phyloP scores from a whole-genome alignment of 202 grass and related monocot species.

The Zoysia matrella region DNA sequence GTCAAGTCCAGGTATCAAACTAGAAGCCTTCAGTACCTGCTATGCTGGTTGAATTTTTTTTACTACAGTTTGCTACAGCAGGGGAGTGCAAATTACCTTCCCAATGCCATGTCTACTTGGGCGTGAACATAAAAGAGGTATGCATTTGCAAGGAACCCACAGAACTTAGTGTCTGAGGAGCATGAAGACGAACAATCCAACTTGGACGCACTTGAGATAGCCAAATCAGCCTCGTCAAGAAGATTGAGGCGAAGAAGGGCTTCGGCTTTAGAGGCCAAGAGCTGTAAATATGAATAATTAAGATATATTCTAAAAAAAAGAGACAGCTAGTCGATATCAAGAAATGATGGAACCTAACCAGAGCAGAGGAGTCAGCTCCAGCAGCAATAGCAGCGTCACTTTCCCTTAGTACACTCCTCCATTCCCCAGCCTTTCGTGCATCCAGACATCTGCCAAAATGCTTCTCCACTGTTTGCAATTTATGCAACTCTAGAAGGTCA shows the following conservation, averaged over 20 bases:
- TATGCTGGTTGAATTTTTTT: neutral
- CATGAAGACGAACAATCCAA: slow-evolving; percentile 72
- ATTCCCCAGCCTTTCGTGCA: slow-evolving; percentile 75
- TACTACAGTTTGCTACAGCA: slow-evolving; percentile 7
- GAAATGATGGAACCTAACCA: slow-evolving; percentile 44
- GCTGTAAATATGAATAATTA: slow-evolving; percentile 49
- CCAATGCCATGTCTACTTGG: slow-evolving; percentile 84
- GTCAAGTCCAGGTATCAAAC: slow-evolving; percentile 28
- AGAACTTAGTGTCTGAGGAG: slow-evolving; percentile 66
- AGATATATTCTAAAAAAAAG: slow-evolving; percentile 1
- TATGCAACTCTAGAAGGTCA: slow-evolving; percentile 76
- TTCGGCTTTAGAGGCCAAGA: slow-evolving; percentile 82
- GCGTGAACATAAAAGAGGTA: slow-evolving; percentile 78
- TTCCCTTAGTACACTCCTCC: slow-evolving; percentile 77
- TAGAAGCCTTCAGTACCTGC: slow-evolving; percentile 22
- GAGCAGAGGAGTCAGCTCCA: slow-evolving; percentile 84
- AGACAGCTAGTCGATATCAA: neutral
- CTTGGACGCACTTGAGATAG: slow-evolving; percentile 77
- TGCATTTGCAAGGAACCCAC: slow-evolving; percentile 69
- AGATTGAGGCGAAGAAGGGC: slow-evolving; percentile 68
- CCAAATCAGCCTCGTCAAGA: slow-evolving; percentile 77
- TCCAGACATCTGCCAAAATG: slow-evolving; percentile 81
- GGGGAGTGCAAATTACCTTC: slow-evolving; percentile 62
- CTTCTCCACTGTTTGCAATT: slow-evolving; percentile 80
- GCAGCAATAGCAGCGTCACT: slow-evolving; percentile 73